Evolutionary conservation across 2,329 filamentous ascomycete genomes (phyloP), one percentile per base, ranked within the genome.

Genomic region (Monilinia fructigena): DNA sequence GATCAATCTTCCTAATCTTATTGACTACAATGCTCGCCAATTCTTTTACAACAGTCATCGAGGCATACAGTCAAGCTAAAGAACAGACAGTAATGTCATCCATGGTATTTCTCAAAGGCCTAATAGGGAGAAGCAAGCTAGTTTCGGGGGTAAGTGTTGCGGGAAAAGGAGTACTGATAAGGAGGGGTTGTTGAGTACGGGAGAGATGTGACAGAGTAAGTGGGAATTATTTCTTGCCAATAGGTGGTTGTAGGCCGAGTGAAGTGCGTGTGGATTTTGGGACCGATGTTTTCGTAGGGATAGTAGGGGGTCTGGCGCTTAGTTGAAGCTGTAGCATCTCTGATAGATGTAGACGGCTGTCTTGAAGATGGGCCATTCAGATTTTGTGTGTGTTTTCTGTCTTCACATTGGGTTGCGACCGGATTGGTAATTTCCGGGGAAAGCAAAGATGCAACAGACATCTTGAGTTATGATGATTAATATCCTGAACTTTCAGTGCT

Each of bases 201-300:
- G 42, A 59, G 56, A 20, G 56, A 59, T 10, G 26, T 8, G 20
- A 47, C 20, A 23, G 40, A 47, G 1, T 18, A 23, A 11, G 56
- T 59, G 3, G 56, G 56, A n/a, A 59, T 48, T 47, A 35, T 59
- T 18, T 48, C 56, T 59, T 59, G 56, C 56, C 56, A 59, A 42
- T 59, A 59, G 42, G 18, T 59, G 20, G 56, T 59, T 14, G 56
- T 59, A 10, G 56, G 40, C 26, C 56, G 26, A 28, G 56, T 59
- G 26, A n/a, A 59, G 45, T 59, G 42, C 2, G 23, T 35, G 20
- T 59, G 55, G 3, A 7, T 18, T 47, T 28, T n/a, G 1, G 56
- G 56, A 11, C 26, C 56, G 42, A 59, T 23, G 12, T 11, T 23
- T 45, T 59, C 26, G 26, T n/a, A 48, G 11, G 56, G 42, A 12